Evolutionary conservation across 352 stramenopile species (phyloP), one percentile per base, ranked within the genome.

Genomic region (Globisporangium camurandrum): DNA sequence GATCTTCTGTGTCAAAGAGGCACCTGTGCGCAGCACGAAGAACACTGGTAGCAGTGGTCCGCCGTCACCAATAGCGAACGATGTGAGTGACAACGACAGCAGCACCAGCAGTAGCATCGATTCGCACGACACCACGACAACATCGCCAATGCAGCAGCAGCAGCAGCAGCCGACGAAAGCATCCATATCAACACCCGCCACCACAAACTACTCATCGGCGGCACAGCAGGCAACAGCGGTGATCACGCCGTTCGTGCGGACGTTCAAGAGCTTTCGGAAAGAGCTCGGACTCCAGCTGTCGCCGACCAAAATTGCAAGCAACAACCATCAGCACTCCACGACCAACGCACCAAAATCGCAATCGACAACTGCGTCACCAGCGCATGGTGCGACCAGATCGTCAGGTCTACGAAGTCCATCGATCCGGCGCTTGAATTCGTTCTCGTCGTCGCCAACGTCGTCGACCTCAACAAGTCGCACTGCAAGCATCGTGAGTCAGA

Each of bases 261-360:
- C 71, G 14, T 84, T 86, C 60, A 84, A 81, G 55, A 71, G 51
- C 30, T 83, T 84, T 47, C 69, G 72, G n/a, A 72, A 71, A 9
- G 62, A 78, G 11, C 61, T 70, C 20, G 65, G 64, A 39, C 67
- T 69, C 8, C 47, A 54, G 46, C 44, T 55, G 22, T 50, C 46
- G 3, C 54, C 46, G 16, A 60, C 23, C 9, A 60, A 60, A 17
- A 23, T 24, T 19, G 20, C 33, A 7, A 48, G 30, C 23, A 49
- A 34, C 23, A 54, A 38, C 46, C 39, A 43, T n/a, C 43, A 38
- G 28, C 48, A 43, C 39, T 45, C 11, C 27, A 34, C 47, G 20
- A 36, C 17, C 17, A 24, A 17, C 19, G 51, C 43, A 8, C 51
- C 33, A 27, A 52, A 51, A 36, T 9, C 27, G 5, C 22, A 24